phyloP scores from a whole-genome alignment of 768 basidiomycete genomes.

The Phlegmacium glaucopus region DNA sequence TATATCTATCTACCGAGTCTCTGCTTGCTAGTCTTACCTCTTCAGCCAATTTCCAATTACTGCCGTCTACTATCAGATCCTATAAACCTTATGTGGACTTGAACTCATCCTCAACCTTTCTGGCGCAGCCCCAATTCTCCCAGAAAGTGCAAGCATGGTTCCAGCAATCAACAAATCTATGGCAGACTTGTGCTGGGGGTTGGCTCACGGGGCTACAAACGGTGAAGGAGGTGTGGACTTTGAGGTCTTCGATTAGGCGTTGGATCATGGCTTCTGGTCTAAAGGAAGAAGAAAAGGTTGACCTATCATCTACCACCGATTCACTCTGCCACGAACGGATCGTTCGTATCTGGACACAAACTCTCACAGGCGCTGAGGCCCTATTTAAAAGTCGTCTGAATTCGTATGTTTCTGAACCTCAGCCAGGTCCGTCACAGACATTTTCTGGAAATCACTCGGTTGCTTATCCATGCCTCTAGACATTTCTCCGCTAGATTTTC shows the following conservation, averaged over 20 bases:
- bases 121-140: slow-evolving; percentile 40
- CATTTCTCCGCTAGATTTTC: slow-evolving; percentile 41
- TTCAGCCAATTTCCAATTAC: slow-evolving; percentile 74
- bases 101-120: slow-evolving; percentile 50
- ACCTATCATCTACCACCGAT: slow-evolving; percentile 48
- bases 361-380: slow-evolving; percentile 11
- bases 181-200: slow-evolving; percentile 41
- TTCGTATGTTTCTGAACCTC: not conserved
- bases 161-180: slow-evolving; percentile 40
- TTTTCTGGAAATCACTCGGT: slow-evolving; percentile 9
- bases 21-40: slow-evolving; percentile 76
- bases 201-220: slow-evolving; percentile 62
- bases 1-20: slow-evolving; percentile 61
- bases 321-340: slow-evolving; percentile 52
- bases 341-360: slow-evolving; percentile 51
- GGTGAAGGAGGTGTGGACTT: slow-evolving; percentile 68
- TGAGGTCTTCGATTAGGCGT: slow-evolving; percentile 50
- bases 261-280: slow-evolving; percentile 47
- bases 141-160: slow-evolving; percentile 65
- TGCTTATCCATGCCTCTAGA: too few species aligned
- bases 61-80: slow-evolving; percentile 65
- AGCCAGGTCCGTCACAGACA: slow-evolving; percentile 33
- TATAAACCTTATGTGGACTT: slow-evolving; percentile 88
- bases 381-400: slow-evolving; percentile 15
- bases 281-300: slow-evolving; percentile 40